These are phyloP conservation scores for Cyclanthera cordifolia DNA, from an alignment of 306 rosid species.

Conservation along the genomic window DNA sequence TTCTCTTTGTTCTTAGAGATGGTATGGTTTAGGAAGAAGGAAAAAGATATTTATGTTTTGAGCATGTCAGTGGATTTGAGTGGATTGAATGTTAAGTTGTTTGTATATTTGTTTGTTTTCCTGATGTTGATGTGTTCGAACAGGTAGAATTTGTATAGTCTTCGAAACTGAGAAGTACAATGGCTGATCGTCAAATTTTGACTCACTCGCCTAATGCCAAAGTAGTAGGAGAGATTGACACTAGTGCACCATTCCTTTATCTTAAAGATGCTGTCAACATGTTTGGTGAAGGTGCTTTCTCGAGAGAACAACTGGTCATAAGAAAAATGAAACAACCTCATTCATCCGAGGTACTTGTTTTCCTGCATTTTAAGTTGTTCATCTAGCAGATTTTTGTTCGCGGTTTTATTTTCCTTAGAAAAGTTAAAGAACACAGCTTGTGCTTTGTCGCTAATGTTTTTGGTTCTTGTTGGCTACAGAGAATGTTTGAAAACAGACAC, in stretches of 20 bases:
- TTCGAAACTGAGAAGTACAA: slow-evolving; percentile 19
- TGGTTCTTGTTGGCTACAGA: slow-evolving; percentile 36
- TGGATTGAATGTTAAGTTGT: slow-evolving; percentile 1
- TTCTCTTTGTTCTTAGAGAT: slow-evolving; percentile 2
- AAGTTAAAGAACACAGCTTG: not conserved
- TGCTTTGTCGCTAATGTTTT: not conserved
- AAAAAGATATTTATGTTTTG: not conserved
- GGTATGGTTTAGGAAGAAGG: not conserved
- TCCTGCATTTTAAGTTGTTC: not conserved
- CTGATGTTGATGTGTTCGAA: slow-evolving; percentile 12
- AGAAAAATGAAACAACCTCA: slow-evolving; percentile 69
- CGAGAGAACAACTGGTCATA: slow-evolving; percentile 57
- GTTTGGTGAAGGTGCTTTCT: slow-evolving; percentile 89
- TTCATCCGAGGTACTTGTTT: slow-evolving; percentile 62
- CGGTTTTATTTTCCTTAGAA: not conserved
- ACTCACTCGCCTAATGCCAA: slow-evolving; percentile 52
- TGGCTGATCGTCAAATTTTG: slow-evolving; percentile 48
- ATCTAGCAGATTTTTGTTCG: not conserved
- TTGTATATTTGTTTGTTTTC: not conserved
- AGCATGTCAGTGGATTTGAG: not conserved
- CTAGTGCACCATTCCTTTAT: slow-evolving; percentile 93
- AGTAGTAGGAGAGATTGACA: slow-evolving; percentile 94
- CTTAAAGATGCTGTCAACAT: slow-evolving; percentile 90
- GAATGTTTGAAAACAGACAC: slow-evolving; percentile 76
- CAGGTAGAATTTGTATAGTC: slow-evolving; percentile 15